Conservation (phyloP, 2,329 filamentous ascomycete genomes). For the Ophiognomonia clavigignenti-juglandacearum region DNA sequence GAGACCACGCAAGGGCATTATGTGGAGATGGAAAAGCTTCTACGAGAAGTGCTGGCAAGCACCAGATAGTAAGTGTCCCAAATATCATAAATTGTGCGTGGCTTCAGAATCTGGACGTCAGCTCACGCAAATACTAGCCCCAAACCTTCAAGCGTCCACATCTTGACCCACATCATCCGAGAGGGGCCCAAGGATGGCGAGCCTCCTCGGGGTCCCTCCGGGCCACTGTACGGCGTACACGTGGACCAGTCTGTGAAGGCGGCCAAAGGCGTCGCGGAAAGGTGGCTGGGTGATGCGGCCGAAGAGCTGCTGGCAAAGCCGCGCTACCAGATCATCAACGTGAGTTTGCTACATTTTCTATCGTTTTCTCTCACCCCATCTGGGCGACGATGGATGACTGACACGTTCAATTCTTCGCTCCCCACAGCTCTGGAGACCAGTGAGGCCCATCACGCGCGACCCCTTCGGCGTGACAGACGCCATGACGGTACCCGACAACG, state of each 20-base stretch:
- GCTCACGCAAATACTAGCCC: neutral
- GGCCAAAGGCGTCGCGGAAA: neutral
- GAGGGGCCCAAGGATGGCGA: slow-evolving; percentile 1
- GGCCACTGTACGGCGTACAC: slow-evolving; percentile 4
- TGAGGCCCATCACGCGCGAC: slow-evolving; percentile 28
- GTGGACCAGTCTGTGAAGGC: slow-evolving; percentile 3
- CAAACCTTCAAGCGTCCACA: slow-evolving; percentile 7
- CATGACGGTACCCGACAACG: slow-evolving; percentile 21
- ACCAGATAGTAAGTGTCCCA: slow-evolving; percentile 3
- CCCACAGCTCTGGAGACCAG: neutral
- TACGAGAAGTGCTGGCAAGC: neutral
- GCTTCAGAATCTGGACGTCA: neutral
- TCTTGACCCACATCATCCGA: slow-evolving; percentile 6
- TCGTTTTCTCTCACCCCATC: neutral
- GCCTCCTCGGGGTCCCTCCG: neutral
- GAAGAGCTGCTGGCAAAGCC: slow-evolving; percentile 5
- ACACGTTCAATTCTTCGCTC: neutral
- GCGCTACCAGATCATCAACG: slow-evolving; percentile 7
- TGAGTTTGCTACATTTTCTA: no score
- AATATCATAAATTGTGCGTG: accelerated
- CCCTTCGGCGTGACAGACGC: slow-evolving; percentile 38
- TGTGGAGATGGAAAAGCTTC: slow-evolving; percentile 2
- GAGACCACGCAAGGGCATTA: slow-evolving; percentile 1
- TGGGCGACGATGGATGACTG: neutral
- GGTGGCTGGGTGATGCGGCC: slow-evolving; percentile 3